Evolutionary conservation across 2,329 filamentous ascomycete genomes (phyloP), one percentile per base, ranked within the genome.

Genomic region (Chaetomiaceae sp.): DNA sequence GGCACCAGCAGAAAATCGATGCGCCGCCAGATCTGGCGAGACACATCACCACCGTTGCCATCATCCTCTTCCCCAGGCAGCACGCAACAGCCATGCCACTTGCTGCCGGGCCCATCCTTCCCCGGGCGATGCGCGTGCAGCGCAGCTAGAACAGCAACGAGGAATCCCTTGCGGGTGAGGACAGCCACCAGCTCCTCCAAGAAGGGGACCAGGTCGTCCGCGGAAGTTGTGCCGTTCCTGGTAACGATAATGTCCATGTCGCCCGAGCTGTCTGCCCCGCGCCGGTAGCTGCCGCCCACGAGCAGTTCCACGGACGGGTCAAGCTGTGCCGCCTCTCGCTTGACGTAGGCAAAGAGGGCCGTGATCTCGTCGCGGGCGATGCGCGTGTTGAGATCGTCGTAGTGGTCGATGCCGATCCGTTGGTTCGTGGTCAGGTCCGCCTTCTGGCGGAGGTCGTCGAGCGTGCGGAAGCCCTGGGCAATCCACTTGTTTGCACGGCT

Each of bases 181-280:
- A 68, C 65, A 0, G 74, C 74, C 0, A 95, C 74, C 6, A 96
- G 76, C 2, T 65, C 68, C 8, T 82, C 73, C 19, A 93, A 72
- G 44, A 89, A 75, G 0, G 73, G 73, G 2, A 77, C 72, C 1
- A 96, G 74, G 3, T 86, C 75, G 0, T 71, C 67, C 5, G 78
- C 67, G 1, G 72, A 70, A 0, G 57, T 62, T 0, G 84, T 85
- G 0, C 75, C 73, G 0, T 77, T 71, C 61, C 85, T 86, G 1
- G 88, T 95, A 55, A 96, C 78, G 53, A 97, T 81, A 35, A 92
- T 74, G 65, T 96, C 92, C 50, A 96, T 86, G 63, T 96, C 92
- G 3, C 88, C 83, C 6, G 83, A 93, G 45, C 78, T 78, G 25
- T 76, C 67, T 4, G 87, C 80, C 16, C 92, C 91, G 25, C 92